phyloP scores from a whole-genome alignment of 2,329 filamentous ascomycete species.

The Phialophora tarda region DNA sequence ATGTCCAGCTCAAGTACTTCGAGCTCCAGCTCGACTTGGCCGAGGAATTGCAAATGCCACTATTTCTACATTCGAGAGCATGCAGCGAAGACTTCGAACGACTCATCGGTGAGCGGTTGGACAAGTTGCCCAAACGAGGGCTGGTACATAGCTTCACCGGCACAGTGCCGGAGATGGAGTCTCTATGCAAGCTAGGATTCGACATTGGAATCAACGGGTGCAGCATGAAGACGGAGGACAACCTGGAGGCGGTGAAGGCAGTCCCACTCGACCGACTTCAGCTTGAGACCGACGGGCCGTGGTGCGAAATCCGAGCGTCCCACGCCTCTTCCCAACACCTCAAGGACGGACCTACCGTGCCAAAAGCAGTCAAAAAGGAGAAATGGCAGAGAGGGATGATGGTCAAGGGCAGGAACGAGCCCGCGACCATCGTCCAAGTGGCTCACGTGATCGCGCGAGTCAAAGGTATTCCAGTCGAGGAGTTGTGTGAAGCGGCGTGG shows the following conservation, averaged over 20 bases:
- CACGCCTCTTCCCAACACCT: conserved; percentile 83
- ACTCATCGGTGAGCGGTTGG: conserved; percentile 68
- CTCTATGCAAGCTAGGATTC: conserved; percentile 78
- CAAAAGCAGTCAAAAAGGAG: conserved; percentile 92
- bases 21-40: conserved; percentile 80
- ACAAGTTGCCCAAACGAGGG: conserved; percentile 72
- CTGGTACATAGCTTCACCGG: conserved; percentile 97
- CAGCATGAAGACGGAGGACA: conserved; percentile 92
- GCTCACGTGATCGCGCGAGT: conserved; percentile 87
- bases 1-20: conserved; percentile 84
- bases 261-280: conserved; percentile 81
- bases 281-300: conserved; percentile 96
- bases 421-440: conserved; percentile 82
- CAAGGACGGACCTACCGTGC: conserved; percentile 68
- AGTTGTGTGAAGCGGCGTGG: conserved; percentile 76
- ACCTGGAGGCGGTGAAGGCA: conserved; percentile 79
- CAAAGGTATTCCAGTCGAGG: conserved; percentile 77
- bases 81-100: conserved; percentile 83
- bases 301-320: conserved; percentile 89
- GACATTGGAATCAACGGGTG: conserved; percentile 97
- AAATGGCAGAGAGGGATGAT: conserved; percentile 86
- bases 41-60: conserved; percentile 75
- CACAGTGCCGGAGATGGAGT: conserved; percentile 79
- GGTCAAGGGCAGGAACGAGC: conserved; percentile 95
- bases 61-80: conserved; percentile 91